Conservation (phyloP, 106 monocot species). For the Iris macrosiphon region DNA sequence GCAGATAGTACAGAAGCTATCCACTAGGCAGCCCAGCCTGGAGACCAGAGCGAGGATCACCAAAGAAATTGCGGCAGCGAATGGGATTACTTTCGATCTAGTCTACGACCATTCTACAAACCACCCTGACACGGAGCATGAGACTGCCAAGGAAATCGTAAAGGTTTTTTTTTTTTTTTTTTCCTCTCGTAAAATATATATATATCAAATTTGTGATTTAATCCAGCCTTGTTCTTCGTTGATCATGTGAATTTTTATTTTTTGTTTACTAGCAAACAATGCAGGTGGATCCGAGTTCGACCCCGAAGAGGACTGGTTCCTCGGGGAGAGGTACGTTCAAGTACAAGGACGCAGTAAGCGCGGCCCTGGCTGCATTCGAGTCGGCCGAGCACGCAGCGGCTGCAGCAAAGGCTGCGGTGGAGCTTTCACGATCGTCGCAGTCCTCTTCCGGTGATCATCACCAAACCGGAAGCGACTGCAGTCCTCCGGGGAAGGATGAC, state of each 20-base stretch:
- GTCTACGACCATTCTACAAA: not conserved
- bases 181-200: not conserved
- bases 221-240: too few relatives aligned
- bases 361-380: constrained; percentile 68
- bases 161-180: too few relatives aligned
- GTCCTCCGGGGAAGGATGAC: too few relatives aligned
- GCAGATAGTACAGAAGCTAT: constrained; percentile 62
- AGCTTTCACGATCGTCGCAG: constrained; percentile 36
- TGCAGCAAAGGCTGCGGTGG: constrained; percentile 58
- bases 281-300: not conserved
- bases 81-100: constrained; percentile 35
- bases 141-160: too few relatives aligned
- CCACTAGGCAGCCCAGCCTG: constrained; percentile 33
- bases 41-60: constrained; percentile 32
- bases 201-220: not conserved
- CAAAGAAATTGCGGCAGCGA: constrained; percentile 51
- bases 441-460: constrained; percentile 7
- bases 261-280: too few relatives aligned
- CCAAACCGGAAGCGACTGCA: not conserved
- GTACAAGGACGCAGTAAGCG: constrained; percentile 54
- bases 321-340: not conserved
- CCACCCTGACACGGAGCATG: not conserved
- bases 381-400: constrained; percentile 63
- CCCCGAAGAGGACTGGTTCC: not conserved
- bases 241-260: too few relatives aligned